Conservation (phyloP, 345 rosid genomes). For the Acer campestre region DNA sequence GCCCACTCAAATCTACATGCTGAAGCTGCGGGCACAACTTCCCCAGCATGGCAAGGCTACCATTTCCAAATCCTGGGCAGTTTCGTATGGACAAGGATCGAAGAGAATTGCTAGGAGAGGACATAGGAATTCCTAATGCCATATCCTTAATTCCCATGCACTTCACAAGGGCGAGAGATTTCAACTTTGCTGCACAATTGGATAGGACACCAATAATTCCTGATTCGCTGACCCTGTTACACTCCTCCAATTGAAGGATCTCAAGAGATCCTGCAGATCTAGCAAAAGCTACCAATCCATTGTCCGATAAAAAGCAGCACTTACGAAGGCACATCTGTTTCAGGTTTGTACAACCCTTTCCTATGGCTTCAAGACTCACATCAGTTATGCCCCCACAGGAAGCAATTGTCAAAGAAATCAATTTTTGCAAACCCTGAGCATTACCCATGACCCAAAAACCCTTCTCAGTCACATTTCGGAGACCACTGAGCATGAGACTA, state of each 20-base stretch:
- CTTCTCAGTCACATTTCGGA: conserved; percentile 61
- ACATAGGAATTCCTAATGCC: conserved; percentile 20
- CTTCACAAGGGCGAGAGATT: conserved; percentile 52
- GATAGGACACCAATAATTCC: conserved; percentile 55
- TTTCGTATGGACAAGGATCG: conserved; percentile 53
- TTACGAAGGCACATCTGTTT: conserved; percentile 69
- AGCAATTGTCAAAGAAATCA: conserved; percentile 47
- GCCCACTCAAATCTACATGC: conserved; percentile 58
- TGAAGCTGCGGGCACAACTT: conserved; percentile 72
- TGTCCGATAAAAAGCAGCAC: conserved; percentile 63
- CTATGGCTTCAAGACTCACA: conserved; percentile 61
- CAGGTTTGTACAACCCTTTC: conserved; percentile 55
- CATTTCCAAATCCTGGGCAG: conserved; percentile 73
- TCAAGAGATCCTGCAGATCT: conserved; percentile 63
- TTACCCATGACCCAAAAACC: conserved; percentile 93
- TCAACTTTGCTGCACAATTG: conserved; percentile 52
- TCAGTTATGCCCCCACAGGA: conserved; percentile 71
- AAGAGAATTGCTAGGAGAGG: conserved; percentile 49
- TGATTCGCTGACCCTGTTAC: conserved; percentile 49
- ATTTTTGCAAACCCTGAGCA: conserved; percentile 59
- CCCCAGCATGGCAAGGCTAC: conserved; percentile 54
- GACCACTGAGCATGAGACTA: conserved; percentile 47
- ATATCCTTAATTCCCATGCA: conserved; percentile 71
- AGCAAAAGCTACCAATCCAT: conserved; percentile 56
- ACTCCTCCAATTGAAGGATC: conserved; percentile 67